Base-by-base conservation (phyloP, 768 basidiomycete species). In the Gelatoporia subvermispora region DNA sequence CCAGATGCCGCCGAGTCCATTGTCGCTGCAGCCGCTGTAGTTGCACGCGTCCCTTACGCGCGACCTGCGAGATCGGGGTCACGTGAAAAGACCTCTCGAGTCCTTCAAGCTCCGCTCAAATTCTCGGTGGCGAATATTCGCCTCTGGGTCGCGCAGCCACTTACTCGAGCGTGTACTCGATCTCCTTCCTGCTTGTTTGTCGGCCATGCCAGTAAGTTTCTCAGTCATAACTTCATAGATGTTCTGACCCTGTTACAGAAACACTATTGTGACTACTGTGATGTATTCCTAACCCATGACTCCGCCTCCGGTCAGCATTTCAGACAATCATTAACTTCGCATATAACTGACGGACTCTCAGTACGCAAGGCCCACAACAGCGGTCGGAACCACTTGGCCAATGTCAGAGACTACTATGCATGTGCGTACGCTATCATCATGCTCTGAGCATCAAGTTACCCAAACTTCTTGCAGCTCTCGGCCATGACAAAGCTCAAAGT, bases 331-430 rank as follows among this genome's bases (percentile, higher is more conserved):
- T 41, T 23, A 55, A 55, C 25, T 24, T 8, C 45, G 13, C 25
- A 51, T 18, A 47, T 39, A 20, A 4, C 56, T 59, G 36, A 60
- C 51, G 28, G 40, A 18, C 22, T 40, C 53, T 51, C 60, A 95
- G 94, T 96, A 31, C 88, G 96, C 54, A 96, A 97, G 70, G 96
- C 96, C 45, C 96, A 99, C 68, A 98, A 99, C 70, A 91, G 87
- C 49, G 96, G 96, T 56, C 79, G 95, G 49, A 99, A 99, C 69
- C 96, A 99, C 65, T 78, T 98, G 35, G 77, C 91, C 35, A 99
- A 99, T 65, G 95, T 99, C 49, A 74, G 92, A 51, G 95, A 98
- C 60, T 99, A 98, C 67, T 99, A 96, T 70, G 91, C 93, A 11
- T 93, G 93, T 93, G 53, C 48, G 85, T 23, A 21, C 21, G 10